Conservation (phyloP, 1,139 yeast species). For the Waltiozyma solani region DNA sequence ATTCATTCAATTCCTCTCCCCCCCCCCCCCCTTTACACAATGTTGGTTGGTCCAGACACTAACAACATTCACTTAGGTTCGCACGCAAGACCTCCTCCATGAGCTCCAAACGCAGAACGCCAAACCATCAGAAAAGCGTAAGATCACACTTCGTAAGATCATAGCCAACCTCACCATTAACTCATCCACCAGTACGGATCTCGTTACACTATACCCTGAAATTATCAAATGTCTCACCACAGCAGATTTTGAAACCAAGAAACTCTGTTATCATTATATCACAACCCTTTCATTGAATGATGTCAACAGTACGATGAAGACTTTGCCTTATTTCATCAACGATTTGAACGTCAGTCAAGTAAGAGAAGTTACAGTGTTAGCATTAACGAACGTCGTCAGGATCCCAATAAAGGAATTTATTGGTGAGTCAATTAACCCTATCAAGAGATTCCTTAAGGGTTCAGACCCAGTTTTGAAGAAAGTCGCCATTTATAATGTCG, state of each 20-base stretch:
- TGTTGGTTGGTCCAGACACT: no score
- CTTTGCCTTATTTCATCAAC: slow-evolving; percentile 44
- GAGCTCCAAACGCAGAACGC: no score
- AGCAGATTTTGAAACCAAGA: slow-evolving; percentile 64
- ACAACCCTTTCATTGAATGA: slow-evolving; percentile 49
- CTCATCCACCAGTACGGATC: slow-evolving; percentile 53
- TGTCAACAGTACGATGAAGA: slow-evolving; percentile 44
- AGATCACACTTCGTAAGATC: no score
- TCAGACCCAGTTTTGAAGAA: no score
- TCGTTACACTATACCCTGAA: slow-evolving; percentile 58
- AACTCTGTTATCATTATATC: slow-evolving; percentile 55
- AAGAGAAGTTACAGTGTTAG: slow-evolving; percentile 39
- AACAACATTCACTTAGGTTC: no score
- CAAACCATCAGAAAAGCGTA: no score
- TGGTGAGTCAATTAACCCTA: slow-evolving; percentile 31
- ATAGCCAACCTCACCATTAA: slow-evolving; percentile 81
- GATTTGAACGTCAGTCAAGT: slow-evolving; percentile 38
- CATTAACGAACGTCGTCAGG: slow-evolving; percentile 55
- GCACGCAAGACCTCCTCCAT: no score
- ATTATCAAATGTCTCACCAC: slow-evolving; percentile 49
- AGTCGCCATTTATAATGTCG: slow-evolving; percentile 63
- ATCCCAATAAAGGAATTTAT: slow-evolving; percentile 45
- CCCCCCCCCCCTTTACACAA: no score
- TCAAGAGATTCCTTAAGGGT: slow-evolving; percentile 34
- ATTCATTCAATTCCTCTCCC: no score